Evolutionary conservation across 139 green algal genomes (phyloP), one percentile per base, ranked within the genome.

Genomic region (Tetraselmis striata): DNA sequence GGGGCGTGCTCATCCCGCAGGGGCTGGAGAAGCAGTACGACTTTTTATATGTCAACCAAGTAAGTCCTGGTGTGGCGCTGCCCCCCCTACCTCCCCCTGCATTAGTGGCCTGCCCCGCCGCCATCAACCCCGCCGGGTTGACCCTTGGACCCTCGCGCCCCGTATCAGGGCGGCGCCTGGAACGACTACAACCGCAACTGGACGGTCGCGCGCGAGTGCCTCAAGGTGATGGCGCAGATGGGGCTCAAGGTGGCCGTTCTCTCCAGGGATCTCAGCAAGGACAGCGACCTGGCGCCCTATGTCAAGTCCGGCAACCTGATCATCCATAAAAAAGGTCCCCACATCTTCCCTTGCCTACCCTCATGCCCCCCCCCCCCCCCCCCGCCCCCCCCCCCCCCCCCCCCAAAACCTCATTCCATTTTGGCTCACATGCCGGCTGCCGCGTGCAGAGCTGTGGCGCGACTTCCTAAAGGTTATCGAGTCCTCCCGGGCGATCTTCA

Each of bases 141-240:
- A n/a, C n/a, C n/a, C n/a, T n/a, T n/a, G n/a, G n/a, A n/a, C n/a
- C n/a, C n/a, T n/a, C n/a, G n/a, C n/a, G n/a, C n/a, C n/a, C n/a
- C n/a, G n/a, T n/a, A n/a, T n/a, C 81, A 84, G 78, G 84, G 84
- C 2, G 84, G 81, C 18, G 84, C 79, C 25, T 87, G 84, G 84
- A 87, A 87, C 32, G 84, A 85, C 75, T 87, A 45, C 59, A 82
- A 83, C 11, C 77, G 84, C 32, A 87, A 87, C 78, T 87, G 81
- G 81, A 87, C 84, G 5, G 59, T 87, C 30, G 84, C 84, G 1
- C 77, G 83, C 74, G 74, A 59, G 24, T 82, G 28, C 78, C 74
- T 87, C 25, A 78, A 77, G 22, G 28, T 32, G 29, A 67, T 87
- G 29, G 29, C 76, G 30, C 77, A 83, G 45, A 30, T 75, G 28